Evolutionary conservation across 2,329 filamentous ascomycete species (phyloP), one percentile per base, ranked within the genome.

Genomic region (Beauveria brongniartii): DNA sequence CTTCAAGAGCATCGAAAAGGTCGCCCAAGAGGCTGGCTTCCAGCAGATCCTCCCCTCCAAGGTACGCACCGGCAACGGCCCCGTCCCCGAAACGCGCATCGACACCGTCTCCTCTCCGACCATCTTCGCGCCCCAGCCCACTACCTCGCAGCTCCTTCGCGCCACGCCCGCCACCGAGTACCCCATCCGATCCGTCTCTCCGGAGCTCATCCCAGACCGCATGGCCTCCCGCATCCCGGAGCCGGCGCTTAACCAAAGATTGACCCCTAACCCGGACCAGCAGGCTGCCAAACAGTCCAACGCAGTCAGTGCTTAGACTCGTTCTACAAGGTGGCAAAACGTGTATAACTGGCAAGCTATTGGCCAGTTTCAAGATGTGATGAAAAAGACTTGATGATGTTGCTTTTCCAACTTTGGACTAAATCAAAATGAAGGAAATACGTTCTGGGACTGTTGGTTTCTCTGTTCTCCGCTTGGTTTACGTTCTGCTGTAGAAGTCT

Each of bases 1-100:
- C 71, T 89, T 89, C 72, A 88, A 88, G 74, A 85, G 82, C 64
- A 88, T 89, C 67, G 86, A 89, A 72, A 80, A 84, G 68, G 80
- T 87, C 2, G 85, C 85, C 48, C 78, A 70, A 26, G 75, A 78
- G 63, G 77, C 82, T 66, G 81, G 81, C 44, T 84, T 83, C 69
- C 80, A 83, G 70, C 81, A 83, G 67, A 82, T 82, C 62, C 74
- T 83, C 37, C 80, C 81, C 34, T 83, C 81, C 34, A 80, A 78
- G 63, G 78, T 84, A 62, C 79, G 82, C 65, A 83, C 80, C 12
- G 80, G 77, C 37, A 76, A 78, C n/a, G 73, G 73, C 18, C 68
- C 73, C 28, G 65, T 74, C 16, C 74, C 73, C 22, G 65, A 67
- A 37, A 75, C 75, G 44, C 73, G 77, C 55, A 69, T 82, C 48